Conservation (phyloP, 768 basidiomycete genomes). For the Boletus subparvulus region DNA sequence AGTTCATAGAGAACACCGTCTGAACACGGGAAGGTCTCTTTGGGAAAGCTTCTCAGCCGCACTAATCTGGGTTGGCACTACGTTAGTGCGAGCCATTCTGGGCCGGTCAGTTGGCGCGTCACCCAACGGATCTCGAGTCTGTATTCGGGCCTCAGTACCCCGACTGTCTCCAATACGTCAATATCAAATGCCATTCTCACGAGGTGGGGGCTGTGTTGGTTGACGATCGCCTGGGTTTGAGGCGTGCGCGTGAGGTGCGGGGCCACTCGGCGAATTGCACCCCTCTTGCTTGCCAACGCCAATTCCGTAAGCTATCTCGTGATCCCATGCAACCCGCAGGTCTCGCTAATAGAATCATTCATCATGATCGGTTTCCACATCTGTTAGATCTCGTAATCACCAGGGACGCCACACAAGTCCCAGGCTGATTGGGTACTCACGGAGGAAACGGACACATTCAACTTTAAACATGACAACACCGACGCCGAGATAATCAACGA, state of each 20-base stretch:
- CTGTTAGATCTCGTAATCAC: constrained; percentile 21
- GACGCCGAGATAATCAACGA: constrained; percentile 21
- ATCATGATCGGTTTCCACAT: constrained; percentile 24
- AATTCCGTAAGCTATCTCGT: constrained; percentile 18
- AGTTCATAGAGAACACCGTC: constrained; percentile 1
- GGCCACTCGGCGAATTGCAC: constrained; percentile 3
- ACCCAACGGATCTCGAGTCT: constrained; percentile 21
- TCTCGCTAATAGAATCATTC: constrained; percentile 20
- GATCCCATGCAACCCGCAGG: constrained; percentile 10
- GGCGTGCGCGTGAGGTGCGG: neutral
- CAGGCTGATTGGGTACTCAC: constrained; percentile 18
- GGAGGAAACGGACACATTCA: constrained; percentile 25
- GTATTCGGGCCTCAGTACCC: constrained; percentile 22
- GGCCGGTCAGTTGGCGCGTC: constrained; percentile 9
- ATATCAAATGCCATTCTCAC: constrained; percentile 22
- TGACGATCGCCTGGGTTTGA: constrained; percentile 15
- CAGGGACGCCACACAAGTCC: constrained; percentile 23
- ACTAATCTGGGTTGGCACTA: constrained; percentile 25
- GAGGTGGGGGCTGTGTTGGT: constrained; percentile 9
- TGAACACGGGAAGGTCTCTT: constrained; percentile 1
- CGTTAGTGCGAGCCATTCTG: constrained; percentile 22
- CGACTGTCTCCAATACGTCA: constrained; percentile 15
- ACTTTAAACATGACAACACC: constrained; percentile 27
- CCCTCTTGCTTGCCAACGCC: constrained; percentile 9
- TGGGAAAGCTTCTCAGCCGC: constrained; percentile 24